Conservation (phyloP, 1,284 basidiomycete species). For the Sanghuangporus weigelae region DNA sequence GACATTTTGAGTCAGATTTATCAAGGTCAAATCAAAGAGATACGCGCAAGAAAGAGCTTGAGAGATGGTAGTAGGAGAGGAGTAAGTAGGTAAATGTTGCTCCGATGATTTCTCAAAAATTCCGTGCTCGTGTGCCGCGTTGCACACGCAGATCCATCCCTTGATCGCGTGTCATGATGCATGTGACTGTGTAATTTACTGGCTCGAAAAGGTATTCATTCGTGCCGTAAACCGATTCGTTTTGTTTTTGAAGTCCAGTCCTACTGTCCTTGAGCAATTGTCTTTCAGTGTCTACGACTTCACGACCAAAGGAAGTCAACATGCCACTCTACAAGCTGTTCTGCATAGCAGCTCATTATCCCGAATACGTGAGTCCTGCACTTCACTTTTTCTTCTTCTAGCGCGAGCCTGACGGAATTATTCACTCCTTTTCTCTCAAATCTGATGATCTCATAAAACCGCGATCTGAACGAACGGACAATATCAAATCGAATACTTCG, state of each 20-base stretch:
- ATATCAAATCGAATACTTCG: background rate
- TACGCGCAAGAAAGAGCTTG: background rate
- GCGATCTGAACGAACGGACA: background rate
- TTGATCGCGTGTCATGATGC: background rate
- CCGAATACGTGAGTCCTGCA: constrained; percentile 54
- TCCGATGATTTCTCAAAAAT: background rate
- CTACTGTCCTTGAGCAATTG: background rate
- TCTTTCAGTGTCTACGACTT: background rate
- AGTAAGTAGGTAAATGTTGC: background rate
- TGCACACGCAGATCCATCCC: background rate
- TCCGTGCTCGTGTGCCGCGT: constrained; percentile 2
- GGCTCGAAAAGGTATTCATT: background rate
- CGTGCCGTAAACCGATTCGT: background rate
- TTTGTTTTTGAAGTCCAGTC: background rate
- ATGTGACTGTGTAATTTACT: background rate
- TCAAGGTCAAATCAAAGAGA: background rate
- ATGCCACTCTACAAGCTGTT: constrained; percentile 84
- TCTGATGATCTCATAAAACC: no score
- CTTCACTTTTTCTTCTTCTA: background rate
- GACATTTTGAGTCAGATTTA: constrained; percentile 39
- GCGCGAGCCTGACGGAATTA: no score
- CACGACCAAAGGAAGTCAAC: constrained; percentile 7
- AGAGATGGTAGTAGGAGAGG: background rate
- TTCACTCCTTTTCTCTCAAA: no score
- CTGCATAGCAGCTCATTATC: constrained; percentile 70